Evolutionary conservation across 208 protist genomes (phyloP).

Genomic region (Leishmania mexicana): DNA sequence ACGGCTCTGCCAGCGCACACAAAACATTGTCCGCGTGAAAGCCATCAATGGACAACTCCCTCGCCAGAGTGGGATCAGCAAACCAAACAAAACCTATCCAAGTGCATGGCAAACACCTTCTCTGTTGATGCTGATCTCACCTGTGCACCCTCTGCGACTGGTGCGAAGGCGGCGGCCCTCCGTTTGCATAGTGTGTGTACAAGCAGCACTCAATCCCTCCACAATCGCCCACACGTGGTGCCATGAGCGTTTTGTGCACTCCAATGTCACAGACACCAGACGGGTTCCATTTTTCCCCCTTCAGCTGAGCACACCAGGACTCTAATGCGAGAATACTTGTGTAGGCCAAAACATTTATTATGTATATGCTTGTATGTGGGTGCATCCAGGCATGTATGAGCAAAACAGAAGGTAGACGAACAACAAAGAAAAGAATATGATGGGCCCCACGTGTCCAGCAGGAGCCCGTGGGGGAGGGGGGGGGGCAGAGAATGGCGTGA

Average conservation of each 20-base stretch:
- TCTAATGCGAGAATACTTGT: background rate
- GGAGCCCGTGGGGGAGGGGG: background rate
- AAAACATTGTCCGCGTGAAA: background rate
- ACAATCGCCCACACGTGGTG: background rate
- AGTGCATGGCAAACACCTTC: background rate
- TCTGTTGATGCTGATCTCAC: background rate
- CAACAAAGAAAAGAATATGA: background rate
- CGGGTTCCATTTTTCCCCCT: background rate
- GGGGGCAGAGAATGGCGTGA: background rate
- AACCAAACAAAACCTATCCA: background rate
- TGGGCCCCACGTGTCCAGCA: background rate
- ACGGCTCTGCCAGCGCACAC: background rate
- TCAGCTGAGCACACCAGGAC: background rate
- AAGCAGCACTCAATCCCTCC: background rate
- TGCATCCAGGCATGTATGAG: background rate
- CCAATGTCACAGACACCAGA: background rate
- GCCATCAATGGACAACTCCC: background rate
- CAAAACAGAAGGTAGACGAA: background rate
- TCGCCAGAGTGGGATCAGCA: background rate
- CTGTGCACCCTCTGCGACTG: background rate
- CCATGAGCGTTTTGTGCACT: background rate
- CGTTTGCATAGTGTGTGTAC: background rate
- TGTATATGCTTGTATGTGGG: background rate
- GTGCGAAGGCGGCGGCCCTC: background rate
- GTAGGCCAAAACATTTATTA: background rate